Conservation (phyloP, 371 early-diverging fungal species). For the Rhizopus delemar region DNA sequence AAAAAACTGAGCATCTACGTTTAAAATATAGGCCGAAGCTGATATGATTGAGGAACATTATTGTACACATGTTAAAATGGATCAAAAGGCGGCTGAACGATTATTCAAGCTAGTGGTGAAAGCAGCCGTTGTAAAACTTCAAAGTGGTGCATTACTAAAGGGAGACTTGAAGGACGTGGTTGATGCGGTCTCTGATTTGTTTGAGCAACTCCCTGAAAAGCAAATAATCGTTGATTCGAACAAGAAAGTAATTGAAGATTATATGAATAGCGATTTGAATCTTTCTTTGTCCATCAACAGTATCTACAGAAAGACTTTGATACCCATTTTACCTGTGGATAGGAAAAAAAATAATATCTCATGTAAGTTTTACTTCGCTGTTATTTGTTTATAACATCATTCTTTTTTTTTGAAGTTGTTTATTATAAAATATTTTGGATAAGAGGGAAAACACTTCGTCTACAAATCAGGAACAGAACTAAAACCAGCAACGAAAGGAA, state of each 20-base stretch:
- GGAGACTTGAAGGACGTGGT: conserved; percentile 61
- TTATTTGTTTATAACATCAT: not conserved
- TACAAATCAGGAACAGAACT: conserved; percentile 59
- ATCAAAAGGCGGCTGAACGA: conserved; percentile 56
- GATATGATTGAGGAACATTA: conserved; percentile 61
- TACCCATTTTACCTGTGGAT: conserved; percentile 19
- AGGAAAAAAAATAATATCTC: conserved; percentile 22
- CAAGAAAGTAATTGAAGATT: conserved; percentile 17
- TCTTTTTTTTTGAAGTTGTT: conserved; percentile 32
- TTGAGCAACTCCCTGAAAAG: conserved; percentile 53
- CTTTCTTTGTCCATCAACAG: conserved; percentile 16
- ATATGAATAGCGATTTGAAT: conserved; percentile 17
- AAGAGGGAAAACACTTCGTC: conserved; percentile 60
- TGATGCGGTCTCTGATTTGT: conserved; percentile 54
- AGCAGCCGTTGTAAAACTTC: conserved; percentile 39
- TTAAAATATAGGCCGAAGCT: conserved; percentile 46
- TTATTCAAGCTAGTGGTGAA: conserved; percentile 53
- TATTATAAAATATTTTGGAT: conserved; percentile 59
- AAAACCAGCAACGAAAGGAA: conserved; percentile 58
- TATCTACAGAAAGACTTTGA: conserved; percentile 18
- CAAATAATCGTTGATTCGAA: conserved; percentile 25
- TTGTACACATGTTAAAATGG: conserved; percentile 45
- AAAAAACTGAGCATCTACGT: not conserved
- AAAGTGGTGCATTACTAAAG: conserved; percentile 42
- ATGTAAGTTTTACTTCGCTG: conserved; percentile 20